Evolutionary conservation across 768 basidiomycete species (phyloP).

Genomic region (Crucibulum laeve): DNA sequence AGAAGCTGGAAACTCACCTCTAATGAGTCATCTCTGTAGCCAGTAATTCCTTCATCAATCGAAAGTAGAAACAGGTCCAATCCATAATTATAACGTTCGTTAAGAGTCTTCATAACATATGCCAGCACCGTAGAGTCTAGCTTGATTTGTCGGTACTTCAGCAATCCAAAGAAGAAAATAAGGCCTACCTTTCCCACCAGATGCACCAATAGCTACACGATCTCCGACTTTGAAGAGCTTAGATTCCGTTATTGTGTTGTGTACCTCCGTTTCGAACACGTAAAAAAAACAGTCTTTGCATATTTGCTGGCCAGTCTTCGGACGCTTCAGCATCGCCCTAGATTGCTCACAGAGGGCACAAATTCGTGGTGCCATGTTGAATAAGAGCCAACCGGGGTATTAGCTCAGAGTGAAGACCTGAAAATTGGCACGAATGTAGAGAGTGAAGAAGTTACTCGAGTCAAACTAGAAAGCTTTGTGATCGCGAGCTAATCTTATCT

Average conservation of each 20-base stretch:
- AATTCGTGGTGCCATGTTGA: conserved; percentile 68
- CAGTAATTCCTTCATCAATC: conserved; percentile 98
- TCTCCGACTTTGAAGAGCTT: conserved; percentile 85
- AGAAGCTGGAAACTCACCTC: conserved; percentile 50
- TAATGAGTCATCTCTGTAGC: conserved; percentile 95
- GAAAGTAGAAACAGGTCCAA: conserved; percentile 89
- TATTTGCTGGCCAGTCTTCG: conserved; percentile 96
- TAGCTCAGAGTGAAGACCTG: too few relatives aligned
- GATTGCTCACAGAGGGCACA: conserved; percentile 76
- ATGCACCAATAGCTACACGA: conserved; percentile 94
- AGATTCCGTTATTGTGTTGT: conserved; percentile 87
- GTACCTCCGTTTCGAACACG: conserved; percentile 97
- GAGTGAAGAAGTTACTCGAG: too few relatives aligned
- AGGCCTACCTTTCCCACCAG: conserved; percentile 87
- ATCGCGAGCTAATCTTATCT: too few relatives aligned
- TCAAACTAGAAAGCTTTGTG: too few relatives aligned
- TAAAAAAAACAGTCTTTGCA: conserved; percentile 95
- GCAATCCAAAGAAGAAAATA: not conserved
- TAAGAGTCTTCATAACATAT: conserved; percentile 93
- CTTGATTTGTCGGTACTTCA: conserved; percentile 3
- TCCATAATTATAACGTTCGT: conserved; percentile 91
- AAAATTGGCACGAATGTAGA: too few relatives aligned
- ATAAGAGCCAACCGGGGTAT: too few relatives aligned
- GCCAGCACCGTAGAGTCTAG: conserved; percentile 97
- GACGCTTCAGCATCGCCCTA: conserved; percentile 86